Evolutionary conservation across 2,329 filamentous ascomycete species (phyloP), one percentile per base, ranked within the genome.

Genomic region (Aspergillus fructus): DNA sequence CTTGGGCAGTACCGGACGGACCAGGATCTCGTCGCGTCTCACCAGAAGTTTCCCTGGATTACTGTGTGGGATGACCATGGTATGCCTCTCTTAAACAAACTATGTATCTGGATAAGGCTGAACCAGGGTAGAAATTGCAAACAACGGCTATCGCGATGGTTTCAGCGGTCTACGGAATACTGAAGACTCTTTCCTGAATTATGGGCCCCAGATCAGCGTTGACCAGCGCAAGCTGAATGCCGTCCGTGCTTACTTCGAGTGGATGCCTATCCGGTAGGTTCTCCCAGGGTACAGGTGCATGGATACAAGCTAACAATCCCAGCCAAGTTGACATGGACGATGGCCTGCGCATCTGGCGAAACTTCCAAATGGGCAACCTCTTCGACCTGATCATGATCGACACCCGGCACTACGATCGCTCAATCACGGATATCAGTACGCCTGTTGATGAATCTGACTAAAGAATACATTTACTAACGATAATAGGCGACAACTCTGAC

Each of bases 161-260:
- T 82, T 80, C 8, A 79, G 81, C 2, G 76, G 78, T 4, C 73
- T 88, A 23, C 87, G 86, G 70, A 90, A 90, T 69, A 88, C 84
- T 9, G 86, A 89, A 65, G 80, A 83, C 7, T 87, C 84, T 0
- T 90, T 89, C 72, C 67, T 84, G 27, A 76, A 81, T 48, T 80
- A 84, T 55, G 81, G 82, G 1, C 56, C 60, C 3, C 77, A 79
- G 13, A 79, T 90, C n/a, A 84, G 81, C 33, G 84, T 89, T n/a
- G 87, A 90, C 62, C 84, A 88, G 68, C 81, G 87, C 61, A 90
- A 90, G 76, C 85, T 89, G 79, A 89, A 90, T 53, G 88, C 87
- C 1, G 87, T 90, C 2, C 79, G 88, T 39, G 86, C 87, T 1
- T 88, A 88, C 66, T 89, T 88, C 58, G 86, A 89, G 67, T 87